These are phyloP conservation scores for Penicillium sp. DNA, from an alignment of 2,329 filamentous ascomycete species.

Conservation along the genomic window DNA sequence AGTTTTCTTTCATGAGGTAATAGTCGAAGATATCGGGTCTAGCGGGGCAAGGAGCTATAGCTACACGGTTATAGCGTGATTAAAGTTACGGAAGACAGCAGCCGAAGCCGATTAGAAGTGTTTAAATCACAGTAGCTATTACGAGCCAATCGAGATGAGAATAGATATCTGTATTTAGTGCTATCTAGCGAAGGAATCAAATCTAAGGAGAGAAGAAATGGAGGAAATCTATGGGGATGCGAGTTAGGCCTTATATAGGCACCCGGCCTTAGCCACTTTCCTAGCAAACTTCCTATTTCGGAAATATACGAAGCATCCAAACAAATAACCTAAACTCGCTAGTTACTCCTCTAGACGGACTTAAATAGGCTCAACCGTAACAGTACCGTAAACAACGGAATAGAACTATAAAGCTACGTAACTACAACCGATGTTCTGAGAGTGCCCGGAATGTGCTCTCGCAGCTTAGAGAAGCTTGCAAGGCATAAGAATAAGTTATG, in stretches of 20 bases:
- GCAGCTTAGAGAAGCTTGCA: no score
- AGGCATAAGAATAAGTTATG: no score
- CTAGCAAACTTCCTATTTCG: not conserved
- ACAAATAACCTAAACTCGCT: not conserved
- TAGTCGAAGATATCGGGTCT: no score
- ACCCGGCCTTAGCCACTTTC: not conserved
- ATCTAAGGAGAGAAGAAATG: not conserved
- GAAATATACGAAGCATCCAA: not conserved
- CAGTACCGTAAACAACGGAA: not conserved
- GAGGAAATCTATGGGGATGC: not conserved
- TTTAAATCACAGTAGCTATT: not conserved
- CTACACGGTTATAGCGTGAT: no score
- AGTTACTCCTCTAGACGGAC: not conserved
- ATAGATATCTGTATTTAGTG: not conserved
- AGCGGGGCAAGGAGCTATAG: no score
- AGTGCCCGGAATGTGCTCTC: no score
- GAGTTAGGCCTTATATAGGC: not conserved
- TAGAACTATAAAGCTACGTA: no score
- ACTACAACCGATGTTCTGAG: no score
- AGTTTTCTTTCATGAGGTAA: no score
- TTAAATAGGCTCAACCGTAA: not conserved
- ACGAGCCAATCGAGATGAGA: not conserved
- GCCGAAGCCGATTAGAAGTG: not conserved
- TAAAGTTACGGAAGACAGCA: not conserved
- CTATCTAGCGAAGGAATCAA: not conserved